Base-by-base conservation (phyloP, 768 basidiomycete species). In the Collybiopsis confluens region DNA sequence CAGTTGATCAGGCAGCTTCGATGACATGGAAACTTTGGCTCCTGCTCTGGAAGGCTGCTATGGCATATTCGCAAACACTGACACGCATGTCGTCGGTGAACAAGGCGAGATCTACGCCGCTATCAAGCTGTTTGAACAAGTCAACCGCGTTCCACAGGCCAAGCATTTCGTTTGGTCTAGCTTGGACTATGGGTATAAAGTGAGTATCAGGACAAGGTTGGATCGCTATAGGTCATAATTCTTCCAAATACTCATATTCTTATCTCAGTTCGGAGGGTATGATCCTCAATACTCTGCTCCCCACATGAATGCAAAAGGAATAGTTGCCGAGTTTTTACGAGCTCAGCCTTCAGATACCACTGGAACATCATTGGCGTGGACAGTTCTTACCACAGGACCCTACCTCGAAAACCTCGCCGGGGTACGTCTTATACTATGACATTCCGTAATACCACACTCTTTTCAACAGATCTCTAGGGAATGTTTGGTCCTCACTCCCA, bases 331-430 rank as follows among this genome's bases (percentile, higher is more conserved):
- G 28, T 75, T 64, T 47, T 60, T 76, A 50, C 61, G 69, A 47
- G 58, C 60, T 6, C 75, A 75, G 55, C 63, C 67, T 11, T 69
- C 70, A 3, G 65, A 56, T 21, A 58, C 65, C 20, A 68, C 63
- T 33, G 65, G 67, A 18, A 54, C 59, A 8, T 63, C 58, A 20
- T 58, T 73, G 37, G 64, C 64, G n/a, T 74, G 72, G 72, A 68
- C 65, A 18, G 58, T 66, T 23, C 60, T 75, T 54, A 69, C 70
- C 2, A 68, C 72, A 1, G 70, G 73, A 1, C 70, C 71, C 8
- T 75, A 75, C 56, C 67, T 73, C 58, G 73, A 76, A 42, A 73
- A 74, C 68, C 63, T 74, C n/a, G 62, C 68, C 36, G 64, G 62
- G 30, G 74, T 75, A 45, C 21, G 70, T 63, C 9, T 15, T 3